Evolutionary conservation across 345 rosid species (phyloP).

Genomic region (Pistacia vera): DNA sequence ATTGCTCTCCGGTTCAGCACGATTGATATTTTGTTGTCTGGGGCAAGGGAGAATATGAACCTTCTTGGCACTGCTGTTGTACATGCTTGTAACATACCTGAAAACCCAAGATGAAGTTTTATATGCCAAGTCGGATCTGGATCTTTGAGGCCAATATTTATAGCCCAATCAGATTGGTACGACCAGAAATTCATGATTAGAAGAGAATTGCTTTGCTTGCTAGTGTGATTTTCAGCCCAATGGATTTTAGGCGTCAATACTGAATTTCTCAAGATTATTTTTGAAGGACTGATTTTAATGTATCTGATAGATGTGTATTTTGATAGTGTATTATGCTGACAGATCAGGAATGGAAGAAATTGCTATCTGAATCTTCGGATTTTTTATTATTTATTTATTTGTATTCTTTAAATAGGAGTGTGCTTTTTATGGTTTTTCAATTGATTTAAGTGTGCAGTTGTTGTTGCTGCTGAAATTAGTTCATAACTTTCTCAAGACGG

Average conservation of each 20-base stretch:
- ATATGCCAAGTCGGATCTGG: neutral
- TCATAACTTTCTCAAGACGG: too few relatives aligned
- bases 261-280: conserved; percentile 17
- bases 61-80: conserved; percentile 12
- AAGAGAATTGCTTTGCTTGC: conserved; percentile 7
- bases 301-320: conserved; percentile 29
- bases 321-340: conserved; percentile 30
- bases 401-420: neutral
- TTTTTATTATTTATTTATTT: neutral
- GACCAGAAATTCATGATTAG: conserved; percentile 3
- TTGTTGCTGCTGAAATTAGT: too few relatives aligned
- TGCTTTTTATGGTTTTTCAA: neutral
- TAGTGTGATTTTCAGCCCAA: neutral
- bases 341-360: conserved; percentile 20
- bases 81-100: conserved; percentile 16
- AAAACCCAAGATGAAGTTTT: neutral
- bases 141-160: neutral
- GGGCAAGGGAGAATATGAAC: conserved; percentile 9
- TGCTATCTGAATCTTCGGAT: neutral
- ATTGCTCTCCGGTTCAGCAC: conserved; percentile 16
- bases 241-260: conserved; percentile 3
- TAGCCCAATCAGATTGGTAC: neutral
- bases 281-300: conserved; percentile 20
- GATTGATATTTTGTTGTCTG: conserved; percentile 2
- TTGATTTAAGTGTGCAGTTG: neutral